A percentile compares a stretch with the other conserved stretches of the same genome.
phyloP scores from a whole-genome alignment of 2,329 filamentous ascomycete genomes.

The Colletotrichum trifolii region DNA sequence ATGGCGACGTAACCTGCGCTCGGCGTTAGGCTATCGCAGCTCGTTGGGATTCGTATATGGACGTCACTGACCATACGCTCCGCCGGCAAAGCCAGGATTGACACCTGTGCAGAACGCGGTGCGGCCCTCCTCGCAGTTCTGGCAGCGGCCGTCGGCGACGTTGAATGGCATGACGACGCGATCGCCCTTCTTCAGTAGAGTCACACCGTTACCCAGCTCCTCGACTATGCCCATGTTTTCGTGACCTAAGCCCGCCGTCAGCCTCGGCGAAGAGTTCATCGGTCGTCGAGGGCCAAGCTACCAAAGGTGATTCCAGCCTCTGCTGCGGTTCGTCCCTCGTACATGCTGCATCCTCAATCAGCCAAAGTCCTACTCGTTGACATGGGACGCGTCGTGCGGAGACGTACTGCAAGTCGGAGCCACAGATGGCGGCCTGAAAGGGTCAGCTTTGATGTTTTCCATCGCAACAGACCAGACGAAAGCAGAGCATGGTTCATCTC shows the following conservation, averaged over 20 bases:
- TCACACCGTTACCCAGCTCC: conserved; percentile 67
- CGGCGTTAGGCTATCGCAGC: not conserved
- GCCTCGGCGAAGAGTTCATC: not conserved
- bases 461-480: not conserved
- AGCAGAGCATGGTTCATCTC: conserved; percentile 40
- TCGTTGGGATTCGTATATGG: not conserved
- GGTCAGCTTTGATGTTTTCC: not conserved
- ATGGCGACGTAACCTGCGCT: conserved; percentile 65
- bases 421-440: conserved; percentile 60
- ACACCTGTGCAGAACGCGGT: conserved; percentile 74
- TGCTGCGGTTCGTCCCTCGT: conserved; percentile 73
- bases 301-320: conserved; percentile 71
- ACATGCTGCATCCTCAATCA: conserved; percentile 60
- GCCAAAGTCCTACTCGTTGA: conserved; percentile 37
- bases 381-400: conserved; percentile 18
- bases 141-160: conserved; percentile 71
- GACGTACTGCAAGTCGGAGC: conserved; percentile 59
- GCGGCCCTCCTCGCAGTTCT: conserved; percentile 72
- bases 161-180: conserved; percentile 75
- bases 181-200: conserved; percentile 70
- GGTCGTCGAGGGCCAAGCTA: conserved; percentile 38
- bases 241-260: conserved; percentile 49
- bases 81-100: conserved; percentile 50
- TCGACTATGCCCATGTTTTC: conserved; percentile 71
- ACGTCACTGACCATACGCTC: conserved; percentile 44